These are phyloP conservation scores for Salix koriyanagi DNA, from an alignment of 345 rosid genomes.

Conservation along the genomic window DNA sequence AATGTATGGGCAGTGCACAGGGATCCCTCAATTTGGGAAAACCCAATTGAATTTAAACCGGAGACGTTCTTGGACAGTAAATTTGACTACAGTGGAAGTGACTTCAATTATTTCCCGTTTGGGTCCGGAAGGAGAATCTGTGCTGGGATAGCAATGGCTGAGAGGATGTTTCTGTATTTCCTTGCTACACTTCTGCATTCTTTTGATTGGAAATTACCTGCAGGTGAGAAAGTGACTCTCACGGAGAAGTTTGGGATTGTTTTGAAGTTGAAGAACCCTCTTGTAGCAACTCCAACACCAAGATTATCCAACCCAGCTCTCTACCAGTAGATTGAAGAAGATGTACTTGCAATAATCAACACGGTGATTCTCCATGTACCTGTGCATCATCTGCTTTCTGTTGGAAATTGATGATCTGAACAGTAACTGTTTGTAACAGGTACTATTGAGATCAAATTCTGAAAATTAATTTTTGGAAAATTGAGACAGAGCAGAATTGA, in stretches of 20 bases:
- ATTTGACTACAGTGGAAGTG: constrained; percentile 54
- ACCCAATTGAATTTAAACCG: constrained; percentile 44
- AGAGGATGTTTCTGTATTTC: constrained; percentile 59
- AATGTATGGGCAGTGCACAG: constrained; percentile 59
- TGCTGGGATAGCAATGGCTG: constrained; percentile 62
- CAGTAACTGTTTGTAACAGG: too few species aligned
- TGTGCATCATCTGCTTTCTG: neutral
- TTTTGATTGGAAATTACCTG: constrained; percentile 56
- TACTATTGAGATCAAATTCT: too few species aligned
- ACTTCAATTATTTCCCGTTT: constrained; percentile 59
- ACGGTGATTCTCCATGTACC: neutral
- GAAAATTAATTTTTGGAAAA: too few species aligned
- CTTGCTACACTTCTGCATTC: constrained; percentile 63
- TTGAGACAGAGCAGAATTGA: too few species aligned
- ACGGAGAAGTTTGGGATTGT: constrained; percentile 75
- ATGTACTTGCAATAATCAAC: neutral
- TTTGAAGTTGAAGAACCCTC: constrained; percentile 53
- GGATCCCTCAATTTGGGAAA: constrained; percentile 49
- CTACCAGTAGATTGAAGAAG: constrained; percentile 20
- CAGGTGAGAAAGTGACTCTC: constrained; percentile 30
- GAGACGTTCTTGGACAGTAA: constrained; percentile 41
- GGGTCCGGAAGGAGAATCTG: constrained; percentile 80
- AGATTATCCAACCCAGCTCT: constrained; percentile 44
- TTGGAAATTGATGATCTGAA: too few species aligned
- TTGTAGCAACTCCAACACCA: constrained; percentile 46